Percentiles rank a stretch among this genome's conserved stretches.
These are phyloP conservation scores for Cryptococcus wingfieldii DNA, from an alignment of 1,284 basidiomycete genomes.

Conservation along the genomic window DNA sequence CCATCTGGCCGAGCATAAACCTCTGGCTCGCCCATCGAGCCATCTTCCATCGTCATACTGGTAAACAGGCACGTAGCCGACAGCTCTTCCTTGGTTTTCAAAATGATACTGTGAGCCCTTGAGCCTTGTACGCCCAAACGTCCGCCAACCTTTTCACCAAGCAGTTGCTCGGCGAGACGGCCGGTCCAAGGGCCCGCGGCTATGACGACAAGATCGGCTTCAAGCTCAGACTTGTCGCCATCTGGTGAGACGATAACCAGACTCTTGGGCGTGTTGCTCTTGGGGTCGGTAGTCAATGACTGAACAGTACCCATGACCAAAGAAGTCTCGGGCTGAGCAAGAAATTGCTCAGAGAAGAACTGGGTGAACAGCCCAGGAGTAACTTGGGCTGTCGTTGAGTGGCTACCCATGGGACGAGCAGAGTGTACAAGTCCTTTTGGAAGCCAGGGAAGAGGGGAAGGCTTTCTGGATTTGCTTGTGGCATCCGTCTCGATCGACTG, in stretches of 20 bases:
- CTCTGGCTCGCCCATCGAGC: slow-evolving; percentile 50
- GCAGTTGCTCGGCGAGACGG: slow-evolving; percentile 53
- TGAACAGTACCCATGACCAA: slow-evolving; percentile 31
- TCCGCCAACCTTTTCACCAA: slow-evolving; percentile 50
- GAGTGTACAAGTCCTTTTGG: slow-evolving; percentile 34
- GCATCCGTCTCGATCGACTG: slow-evolving; percentile 44
- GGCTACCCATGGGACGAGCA: slow-evolving; percentile 34
- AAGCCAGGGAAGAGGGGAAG: slow-evolving; percentile 42
- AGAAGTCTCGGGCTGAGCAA: slow-evolving; percentile 27
- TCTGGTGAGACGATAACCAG: slow-evolving; percentile 9
- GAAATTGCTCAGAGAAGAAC: slow-evolving; percentile 60
- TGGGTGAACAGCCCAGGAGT: slow-evolving; percentile 59
- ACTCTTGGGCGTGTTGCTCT: slow-evolving; percentile 30
- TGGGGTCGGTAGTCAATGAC: slow-evolving; percentile 51
- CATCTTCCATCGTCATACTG: slow-evolving; percentile 52
- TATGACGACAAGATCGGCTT: slow-evolving; percentile 58
- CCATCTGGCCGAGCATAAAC: slow-evolving; percentile 51
- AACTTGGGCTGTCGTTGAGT: slow-evolving; percentile 44
- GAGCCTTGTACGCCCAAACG: slow-evolving; percentile 47
- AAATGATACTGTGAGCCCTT: slow-evolving; percentile 54
- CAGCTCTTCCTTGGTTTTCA: slow-evolving; percentile 40
- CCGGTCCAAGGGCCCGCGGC: slow-evolving; percentile 86
- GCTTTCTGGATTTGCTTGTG: slow-evolving; percentile 26
- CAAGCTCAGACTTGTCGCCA: slow-evolving; percentile 44
- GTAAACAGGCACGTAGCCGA: slow-evolving; percentile 53